Conservation (phyloP, 2,329 filamentous ascomycete genomes). For the Cordyceps pruinosa region DNA sequence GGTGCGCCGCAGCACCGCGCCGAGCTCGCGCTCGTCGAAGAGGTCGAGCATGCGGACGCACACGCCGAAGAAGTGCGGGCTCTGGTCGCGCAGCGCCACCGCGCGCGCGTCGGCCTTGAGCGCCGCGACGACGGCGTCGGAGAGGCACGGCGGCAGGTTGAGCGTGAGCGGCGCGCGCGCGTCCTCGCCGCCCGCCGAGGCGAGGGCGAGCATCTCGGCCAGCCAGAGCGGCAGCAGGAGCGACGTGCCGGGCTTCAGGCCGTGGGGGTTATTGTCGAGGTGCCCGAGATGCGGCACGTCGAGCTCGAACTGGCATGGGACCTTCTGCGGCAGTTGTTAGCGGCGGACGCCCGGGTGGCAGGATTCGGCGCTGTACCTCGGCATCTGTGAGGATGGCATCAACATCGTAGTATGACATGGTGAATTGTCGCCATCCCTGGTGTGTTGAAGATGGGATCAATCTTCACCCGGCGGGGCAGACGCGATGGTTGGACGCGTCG, state of each 20-base stretch:
- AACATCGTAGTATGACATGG: conserved; percentile 75
- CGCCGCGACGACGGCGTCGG: conserved; percentile 75
- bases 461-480: not conserved
- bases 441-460: not conserved
- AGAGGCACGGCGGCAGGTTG: conserved; percentile 72
- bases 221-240: conserved; percentile 89
- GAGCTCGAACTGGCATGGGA: conserved; percentile 90
- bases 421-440: not conserved
- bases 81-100: conserved; percentile 76
- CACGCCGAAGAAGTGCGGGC: conserved; percentile 81
- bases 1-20: conserved; percentile 66
- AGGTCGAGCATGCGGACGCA: conserved; percentile 81
- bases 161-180: conserved; percentile 63
- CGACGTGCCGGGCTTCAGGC: conserved; percentile 74
- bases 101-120: conserved; percentile 83
- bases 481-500: conserved; percentile 4
- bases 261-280: conserved; percentile 67
- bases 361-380: conserved; percentile 52
- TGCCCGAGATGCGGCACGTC: conserved; percentile 82
- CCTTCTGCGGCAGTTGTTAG: conserved; percentile 54
- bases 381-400: conserved; percentile 80
- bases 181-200: conserved; percentile 38
- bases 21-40: conserved; percentile 75
- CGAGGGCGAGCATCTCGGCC: conserved; percentile 83
- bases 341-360: no score